A percentile compares a stretch with the other conserved stretches of the same genome.
phyloP scores from a whole-genome alignment of 192 early-diverging fungal genomes.

The Spizellomyces sp. region DNA sequence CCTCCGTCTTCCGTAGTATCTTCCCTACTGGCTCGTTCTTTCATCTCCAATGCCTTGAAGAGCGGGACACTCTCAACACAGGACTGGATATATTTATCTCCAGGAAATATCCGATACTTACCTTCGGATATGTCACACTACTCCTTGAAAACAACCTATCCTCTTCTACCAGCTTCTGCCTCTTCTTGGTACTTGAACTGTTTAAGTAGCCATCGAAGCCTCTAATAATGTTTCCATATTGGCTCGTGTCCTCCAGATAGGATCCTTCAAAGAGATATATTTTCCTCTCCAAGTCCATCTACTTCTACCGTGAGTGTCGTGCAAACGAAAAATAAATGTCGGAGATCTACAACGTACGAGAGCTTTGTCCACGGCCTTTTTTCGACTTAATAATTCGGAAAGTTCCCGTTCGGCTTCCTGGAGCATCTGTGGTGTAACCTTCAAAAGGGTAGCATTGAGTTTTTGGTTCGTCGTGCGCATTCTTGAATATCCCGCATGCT shows the following conservation, averaged over 20 bases:
- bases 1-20: slow-evolving; percentile 1
- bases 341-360: slow-evolving; percentile 50
- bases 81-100: background rate
- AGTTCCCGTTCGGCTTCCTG: slow-evolving; percentile 77
- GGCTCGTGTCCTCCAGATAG: slow-evolving; percentile 85
- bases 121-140: slow-evolving; percentile 52
- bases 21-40: background rate
- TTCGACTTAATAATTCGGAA: slow-evolving; percentile 69
- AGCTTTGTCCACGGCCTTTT: slow-evolving; percentile 78
- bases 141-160: slow-evolving; percentile 88
- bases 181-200: slow-evolving; percentile 54
- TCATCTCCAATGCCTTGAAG: slow-evolving; percentile 28
- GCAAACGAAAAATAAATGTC: background rate
- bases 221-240: slow-evolving; percentile 83
- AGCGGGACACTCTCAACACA: background rate
- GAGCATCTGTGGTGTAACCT: slow-evolving; percentile 35
- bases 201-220: slow-evolving; percentile 88
- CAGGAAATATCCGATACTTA: slow-evolving; percentile 1
- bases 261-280: slow-evolving; percentile 88
- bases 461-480: no score
- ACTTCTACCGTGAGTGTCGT: background rate
- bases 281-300: slow-evolving; percentile 72
- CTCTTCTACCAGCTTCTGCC: slow-evolving; percentile 69
- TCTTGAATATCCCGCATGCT: no score
- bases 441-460: background rate